Conservation (phyloP, 2,329 filamentous ascomycete genomes). For the Penicillium sp. region DNA sequence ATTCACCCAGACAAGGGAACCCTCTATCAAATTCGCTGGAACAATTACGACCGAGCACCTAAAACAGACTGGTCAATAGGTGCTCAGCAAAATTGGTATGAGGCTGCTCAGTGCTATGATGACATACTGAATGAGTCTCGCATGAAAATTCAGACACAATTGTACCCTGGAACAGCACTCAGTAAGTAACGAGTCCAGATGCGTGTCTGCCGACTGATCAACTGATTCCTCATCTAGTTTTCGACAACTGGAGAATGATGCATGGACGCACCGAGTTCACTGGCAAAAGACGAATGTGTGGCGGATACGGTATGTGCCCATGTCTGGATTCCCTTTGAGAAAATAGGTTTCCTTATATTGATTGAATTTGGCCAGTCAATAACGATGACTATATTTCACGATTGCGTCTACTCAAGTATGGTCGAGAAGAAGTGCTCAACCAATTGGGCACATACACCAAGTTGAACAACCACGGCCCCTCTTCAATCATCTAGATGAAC, state of each 20-base stretch:
- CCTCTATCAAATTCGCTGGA: conserved; percentile 80
- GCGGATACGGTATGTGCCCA: conserved; percentile 76
- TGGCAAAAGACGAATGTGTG: conserved; percentile 84
- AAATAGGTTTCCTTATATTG: conserved; percentile 1
- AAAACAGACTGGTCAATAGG: conserved; percentile 60
- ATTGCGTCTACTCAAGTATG: conserved; percentile 72
- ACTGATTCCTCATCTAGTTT: conserved; percentile 63
- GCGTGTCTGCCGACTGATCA: not conserved
- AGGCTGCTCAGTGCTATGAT: conserved; percentile 75
- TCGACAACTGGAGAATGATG: conserved; percentile 94
- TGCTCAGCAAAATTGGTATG: conserved; percentile 71
- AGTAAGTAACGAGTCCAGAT: conserved; percentile 56
- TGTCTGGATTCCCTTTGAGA: too few relatives aligned
- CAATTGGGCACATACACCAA: conserved; percentile 33
- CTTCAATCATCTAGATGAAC: conserved; percentile 13
- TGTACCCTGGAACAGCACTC: conserved; percentile 76
- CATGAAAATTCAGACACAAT: conserved; percentile 78
- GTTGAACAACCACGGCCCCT: conserved; percentile 4
- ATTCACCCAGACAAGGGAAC: conserved; percentile 51
- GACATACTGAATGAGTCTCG: conserved; percentile 66
- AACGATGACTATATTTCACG: conserved; percentile 80
- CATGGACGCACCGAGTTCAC: conserved; percentile 85
- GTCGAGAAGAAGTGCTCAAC: conserved; percentile 39
- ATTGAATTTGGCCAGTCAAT: conserved; percentile 59
- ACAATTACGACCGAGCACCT: conserved; percentile 83